Base-by-base conservation (phyloP, 441 rosid genomes). In the Pelargonium fulgidum region DNA sequence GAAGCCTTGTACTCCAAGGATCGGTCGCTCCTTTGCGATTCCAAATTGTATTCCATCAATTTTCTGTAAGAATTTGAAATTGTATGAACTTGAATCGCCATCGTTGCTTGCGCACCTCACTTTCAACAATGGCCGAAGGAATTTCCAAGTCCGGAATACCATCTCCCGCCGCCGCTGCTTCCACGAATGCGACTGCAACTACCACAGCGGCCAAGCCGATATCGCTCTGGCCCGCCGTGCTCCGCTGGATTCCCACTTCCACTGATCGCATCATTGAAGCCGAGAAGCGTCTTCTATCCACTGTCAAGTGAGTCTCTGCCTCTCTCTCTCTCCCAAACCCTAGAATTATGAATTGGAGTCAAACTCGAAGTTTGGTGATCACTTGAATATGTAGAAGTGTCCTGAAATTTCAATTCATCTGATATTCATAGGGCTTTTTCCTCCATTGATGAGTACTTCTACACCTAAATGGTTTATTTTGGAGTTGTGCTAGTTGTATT, bases 171-270 rank as follows among this genome's bases (percentile, higher is more conserved):
- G 65, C 89, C 0, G 20, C 71, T 33, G 39, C 39, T 33, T 0
- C 39, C 39, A 33, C 39, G 39, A 33, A 1, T 26, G 2, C 29
- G 29, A 26, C 39, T 33, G 4, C 39, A 3, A 33, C 39, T 4
- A 33, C 39, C 39, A 0, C 39, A 45, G 66, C 85, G 41, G 77
- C 88, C 4, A 87, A 81, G 70, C 68, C 88, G 0, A 73, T 91
- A 72, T 89, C 86, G 4, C 64, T 84, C 52, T 92, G 97, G 97
- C 99, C 97, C 1, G 84, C 91, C 70, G 68, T 86, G 17, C 93
- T 94, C 84, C 98, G 98, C 8, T 95, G 99, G 98, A 84, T 95
- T 56, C 99, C 99, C 22, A 87, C 98, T 56, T 95, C 99, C 76
- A 88, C 91, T 82, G 90, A 89, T 65, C 89, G 77, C 70, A 83